Percentiles rank a stretch among this genome's conserved stretches.
phyloP scores from a whole-genome alignment of 163 green algal genomes.

The Prototheca wickerhamii region DNA sequence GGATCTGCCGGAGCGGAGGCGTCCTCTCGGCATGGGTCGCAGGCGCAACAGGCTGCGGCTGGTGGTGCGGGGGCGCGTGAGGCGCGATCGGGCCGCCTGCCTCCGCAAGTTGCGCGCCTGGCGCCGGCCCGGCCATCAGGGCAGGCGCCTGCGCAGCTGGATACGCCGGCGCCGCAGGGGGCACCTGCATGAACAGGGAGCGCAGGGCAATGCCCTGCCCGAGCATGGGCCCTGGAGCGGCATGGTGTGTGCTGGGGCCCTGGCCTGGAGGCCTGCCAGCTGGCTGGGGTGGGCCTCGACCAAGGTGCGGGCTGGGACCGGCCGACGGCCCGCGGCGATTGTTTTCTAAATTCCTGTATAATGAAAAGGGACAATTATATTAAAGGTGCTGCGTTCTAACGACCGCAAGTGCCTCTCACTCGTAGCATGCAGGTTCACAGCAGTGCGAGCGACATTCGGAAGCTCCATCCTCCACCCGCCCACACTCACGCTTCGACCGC shows the following conservation, averaged over 20 bases:
- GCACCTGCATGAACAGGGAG: slow-evolving; percentile 1
- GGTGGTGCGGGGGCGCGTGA: not conserved
- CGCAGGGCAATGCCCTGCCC: not conserved
- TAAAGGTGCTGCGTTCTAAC: not conserved
- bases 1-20: too few species aligned
- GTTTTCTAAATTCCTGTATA: too few species aligned
- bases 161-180: not conserved
- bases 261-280: not conserved
- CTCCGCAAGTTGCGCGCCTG: not conserved
- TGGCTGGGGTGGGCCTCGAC: too few species aligned
- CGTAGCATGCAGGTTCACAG: not conserved
- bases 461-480: too few species aligned
- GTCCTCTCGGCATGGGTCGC: not conserved
- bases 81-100: not conserved
- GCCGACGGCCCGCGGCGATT: too few species aligned
- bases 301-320: too few species aligned
- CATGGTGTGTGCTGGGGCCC: not conserved
- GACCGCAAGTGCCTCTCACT: not conserved
- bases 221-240: not conserved
- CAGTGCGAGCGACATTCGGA: not conserved
- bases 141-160: not conserved
- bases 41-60: not conserved
- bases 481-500: not conserved
- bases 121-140: not conserved
- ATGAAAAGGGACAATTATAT: too few species aligned